phyloP scores from a whole-genome alignment of 495 filamentous ascomycete species.

The Penicillium silybi region DNA sequence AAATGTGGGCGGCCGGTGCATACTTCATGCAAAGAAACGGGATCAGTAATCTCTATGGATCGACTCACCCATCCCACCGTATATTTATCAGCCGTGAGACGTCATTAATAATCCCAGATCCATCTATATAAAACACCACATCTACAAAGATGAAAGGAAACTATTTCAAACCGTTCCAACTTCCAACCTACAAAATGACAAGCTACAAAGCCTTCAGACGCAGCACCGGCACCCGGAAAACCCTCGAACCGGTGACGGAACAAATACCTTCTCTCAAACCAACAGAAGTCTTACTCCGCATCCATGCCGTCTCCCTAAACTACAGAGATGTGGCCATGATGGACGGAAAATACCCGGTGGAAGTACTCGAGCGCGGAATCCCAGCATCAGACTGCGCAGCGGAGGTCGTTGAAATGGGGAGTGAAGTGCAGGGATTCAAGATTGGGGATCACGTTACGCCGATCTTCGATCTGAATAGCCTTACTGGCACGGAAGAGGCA shows the following conservation, averaged over 20 bases:
- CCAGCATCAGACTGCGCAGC: neutral
- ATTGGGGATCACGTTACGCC: conserved; percentile 1
- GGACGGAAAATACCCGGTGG: neutral
- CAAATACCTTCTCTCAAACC: neutral
- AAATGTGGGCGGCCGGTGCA: neutral
- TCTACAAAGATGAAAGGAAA: too few species aligned
- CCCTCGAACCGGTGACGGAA: neutral
- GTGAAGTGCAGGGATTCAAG: neutral
- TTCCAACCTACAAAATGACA: neutral
- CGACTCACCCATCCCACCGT: neutral
- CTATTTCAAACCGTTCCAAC: neutral
- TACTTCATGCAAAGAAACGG: neutral
- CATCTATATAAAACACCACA: neutral
- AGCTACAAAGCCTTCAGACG: neutral
- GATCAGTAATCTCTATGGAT: neutral
- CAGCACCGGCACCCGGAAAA: neutral
- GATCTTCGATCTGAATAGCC: neutral
- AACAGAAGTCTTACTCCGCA: neutral
- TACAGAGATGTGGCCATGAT: conserved; percentile 1
- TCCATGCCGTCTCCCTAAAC: conserved; percentile 1
- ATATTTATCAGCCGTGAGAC: neutral
- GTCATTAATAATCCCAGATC: neutral
- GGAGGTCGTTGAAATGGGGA: neutral
- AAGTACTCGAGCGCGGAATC: neutral
- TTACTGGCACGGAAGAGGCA: neutral